Evolutionary conservation across 306 rosid species (phyloP).

Genomic region (Medicago truncatula): MtrunA17r5.0-ANR NC_053048.1:39275001-39275500

Average conservation of each 20-base stretch:
- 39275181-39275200: background rate
- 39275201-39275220: slow-evolving; percentile 89
- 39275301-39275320: slow-evolving; percentile 46
- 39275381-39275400: no score
- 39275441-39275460: no score
- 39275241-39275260: slow-evolving; percentile 70
- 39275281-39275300: slow-evolving; percentile 72
- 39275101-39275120: slow-evolving; percentile 25
- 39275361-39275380: no score
- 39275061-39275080: slow-evolving; percentile 5
- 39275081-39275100: background rate
- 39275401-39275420: no score
- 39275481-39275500: no score
- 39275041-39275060: slow-evolving; percentile 33
- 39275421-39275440: no score
- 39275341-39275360: background rate
- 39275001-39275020: slow-evolving; percentile 49
- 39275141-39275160: slow-evolving; percentile 35
- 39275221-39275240: slow-evolving; percentile 76
- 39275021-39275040: slow-evolving; percentile 29
- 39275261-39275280: slow-evolving; percentile 55
- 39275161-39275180: background rate
- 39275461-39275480: no score
- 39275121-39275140: slow-evolving; percentile 19
- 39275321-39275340: slow-evolving; percentile 24